A percentile compares a stretch with the other conserved stretches of the same genome.
Conservation (phyloP, 129 eudicot species). For the Mikania micrantha region DNA sequence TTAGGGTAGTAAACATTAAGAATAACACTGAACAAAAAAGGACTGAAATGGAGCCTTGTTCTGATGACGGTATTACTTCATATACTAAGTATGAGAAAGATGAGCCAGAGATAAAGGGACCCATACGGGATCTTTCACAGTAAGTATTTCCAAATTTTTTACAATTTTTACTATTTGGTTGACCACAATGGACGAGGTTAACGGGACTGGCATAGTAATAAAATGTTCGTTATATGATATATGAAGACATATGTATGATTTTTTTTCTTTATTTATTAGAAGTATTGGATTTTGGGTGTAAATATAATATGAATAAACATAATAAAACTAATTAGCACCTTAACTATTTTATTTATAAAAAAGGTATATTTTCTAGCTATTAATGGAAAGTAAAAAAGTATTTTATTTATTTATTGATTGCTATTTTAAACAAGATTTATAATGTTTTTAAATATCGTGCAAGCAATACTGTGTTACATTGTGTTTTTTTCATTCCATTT, state of each 20-base stretch:
- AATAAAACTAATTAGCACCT: background rate
- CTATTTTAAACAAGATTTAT: background rate
- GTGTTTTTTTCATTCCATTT: too few relatives aligned
- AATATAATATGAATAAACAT: background rate
- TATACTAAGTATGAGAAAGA: constrained; percentile 83
- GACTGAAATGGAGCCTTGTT: constrained; percentile 55
- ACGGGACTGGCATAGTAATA: background rate
- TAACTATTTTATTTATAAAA: background rate
- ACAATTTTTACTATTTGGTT: background rate
- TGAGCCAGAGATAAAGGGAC: constrained; percentile 85
- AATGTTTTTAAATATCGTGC: background rate
- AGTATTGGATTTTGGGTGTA: background rate
- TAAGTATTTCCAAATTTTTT: constrained; percentile 31
- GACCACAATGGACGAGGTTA: background rate
- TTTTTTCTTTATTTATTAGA: background rate
- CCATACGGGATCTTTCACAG: constrained; percentile 70
- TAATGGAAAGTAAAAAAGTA: background rate
- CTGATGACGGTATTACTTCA: constrained; percentile 52
- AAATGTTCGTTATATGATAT: too few relatives aligned
- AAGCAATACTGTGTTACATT: too few relatives aligned
- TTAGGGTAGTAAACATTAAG: constrained; percentile 33
- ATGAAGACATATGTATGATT: too few relatives aligned
- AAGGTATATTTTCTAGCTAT: background rate
- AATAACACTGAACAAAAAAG: constrained; percentile 33
- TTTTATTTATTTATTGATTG: background rate